Evolutionary conservation across 441 rosid genomes (phyloP), one percentile per base, ranked within the genome.

Genomic region (Euphorbia schlechtendalii): DNA sequence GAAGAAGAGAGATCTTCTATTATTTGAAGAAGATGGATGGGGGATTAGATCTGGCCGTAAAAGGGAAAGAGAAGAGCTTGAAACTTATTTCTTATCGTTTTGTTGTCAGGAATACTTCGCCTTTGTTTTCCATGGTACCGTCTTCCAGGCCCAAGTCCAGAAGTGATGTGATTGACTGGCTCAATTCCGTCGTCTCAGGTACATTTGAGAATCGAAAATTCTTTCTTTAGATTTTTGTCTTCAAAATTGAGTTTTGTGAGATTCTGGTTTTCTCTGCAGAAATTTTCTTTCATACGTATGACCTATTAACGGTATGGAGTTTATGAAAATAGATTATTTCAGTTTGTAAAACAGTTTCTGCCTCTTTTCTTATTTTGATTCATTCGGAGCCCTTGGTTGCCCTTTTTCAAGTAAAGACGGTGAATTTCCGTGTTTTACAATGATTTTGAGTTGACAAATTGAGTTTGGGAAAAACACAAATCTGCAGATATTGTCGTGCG

Each of bases 101-200:
- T 69, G 81, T 81, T 13, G 58, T 78, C 65, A 77, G 63, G 67
- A 78, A 71, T 46, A 77, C 76, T 5, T 75, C 81, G 52, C 22
- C 74, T 27, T 55, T 68, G 53, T 73, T 61, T 10, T 41, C 73
- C 48, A 45, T 59, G 25, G 65, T 59, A 18, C 14, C 68, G 21
- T 55, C 74, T 20, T 25, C 64, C 38, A 84, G 78, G 83, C 86
- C 85, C 49, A 79, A 63, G 72, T 80, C 86, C 5, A 69, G 82
- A 20, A 64, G 81, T 22, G 93, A 86, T 59, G 91, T 90, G n/a
- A 32, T 80, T 17, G 74, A 72, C 70, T 88, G 93, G 91, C 85
- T 88, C 63, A 66, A 81, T 68, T 83, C 88, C 6, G 67, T 85
- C 3, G 76, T 86, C 72, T 78, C 92, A 57, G 96, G 97, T 90